A percentile compares a stretch with the other conserved stretches of the same genome.
phyloP scores from a whole-genome alignment of 345 rosid species.

The Boechera stricta region DNA sequence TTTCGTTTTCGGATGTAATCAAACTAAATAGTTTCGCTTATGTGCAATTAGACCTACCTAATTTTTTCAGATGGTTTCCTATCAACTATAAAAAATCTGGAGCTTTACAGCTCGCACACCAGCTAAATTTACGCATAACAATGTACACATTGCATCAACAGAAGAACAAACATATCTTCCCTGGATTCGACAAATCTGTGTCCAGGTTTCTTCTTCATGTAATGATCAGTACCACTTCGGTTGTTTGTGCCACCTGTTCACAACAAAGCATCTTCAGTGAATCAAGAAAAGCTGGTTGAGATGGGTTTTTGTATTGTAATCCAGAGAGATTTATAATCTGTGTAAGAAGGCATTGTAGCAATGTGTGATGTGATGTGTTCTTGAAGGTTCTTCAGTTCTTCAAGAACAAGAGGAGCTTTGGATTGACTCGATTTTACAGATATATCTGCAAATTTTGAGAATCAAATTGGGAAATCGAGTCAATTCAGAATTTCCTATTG shows the following conservation, averaged over 20 bases:
- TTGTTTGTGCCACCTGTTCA: neutral
- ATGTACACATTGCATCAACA: neutral
- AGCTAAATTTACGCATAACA: neutral
- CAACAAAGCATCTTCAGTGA: neutral
- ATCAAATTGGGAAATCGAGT: neutral
- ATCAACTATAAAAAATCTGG: neutral
- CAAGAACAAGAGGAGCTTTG: constrained; percentile 11
- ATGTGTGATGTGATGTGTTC: neutral
- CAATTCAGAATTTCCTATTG: constrained; percentile 6
- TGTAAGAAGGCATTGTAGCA: neutral
- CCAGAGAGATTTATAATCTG: too few species aligned
- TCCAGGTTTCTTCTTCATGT: too few species aligned
- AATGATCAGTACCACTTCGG: neutral
- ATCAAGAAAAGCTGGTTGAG: neutral
- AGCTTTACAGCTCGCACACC: neutral
- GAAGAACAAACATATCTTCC: too few species aligned
- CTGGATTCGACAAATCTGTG: too few species aligned
- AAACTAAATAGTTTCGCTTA: too few species aligned
- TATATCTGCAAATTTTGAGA: neutral
- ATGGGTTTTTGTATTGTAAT: too few species aligned
- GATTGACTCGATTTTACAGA: constrained; percentile 4
- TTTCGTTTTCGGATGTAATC: too few species aligned
- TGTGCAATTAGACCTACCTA: too few species aligned
- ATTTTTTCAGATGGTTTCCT: neutral
- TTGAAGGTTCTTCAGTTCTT: constrained; percentile 2